Evolutionary conservation across 2,329 filamentous ascomycete species (phyloP), one percentile per base, ranked within the genome.

Genomic region (Pestalotiopsis sp.): DNA sequence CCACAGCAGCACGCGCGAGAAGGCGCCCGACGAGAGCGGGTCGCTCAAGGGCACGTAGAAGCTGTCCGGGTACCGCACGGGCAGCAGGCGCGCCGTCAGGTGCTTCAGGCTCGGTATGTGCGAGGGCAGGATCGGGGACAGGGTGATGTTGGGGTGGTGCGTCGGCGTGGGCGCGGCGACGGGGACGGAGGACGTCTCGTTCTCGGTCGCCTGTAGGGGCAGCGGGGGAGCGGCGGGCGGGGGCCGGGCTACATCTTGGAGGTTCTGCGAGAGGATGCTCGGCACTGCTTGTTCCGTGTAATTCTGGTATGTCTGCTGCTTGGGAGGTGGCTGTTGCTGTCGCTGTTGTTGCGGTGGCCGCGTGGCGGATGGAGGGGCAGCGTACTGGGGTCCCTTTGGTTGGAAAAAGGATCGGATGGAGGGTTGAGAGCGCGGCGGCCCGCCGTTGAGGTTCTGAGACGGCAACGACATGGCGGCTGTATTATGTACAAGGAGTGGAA

Each of bases 361-460:
- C 57, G 74, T 66, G 56, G 75, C 68, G 64, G 73, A 69, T 62
- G 74, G 69, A 64, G 70, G 73, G 67, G 71, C 68, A 45, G 68
- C 25, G 73, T 86, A 85, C 68, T 81, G 80, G 58, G 84, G 83
- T 61, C 81, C 75, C 72, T 80, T 80, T 62, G 85, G 83, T 70
- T 84, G 82, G 77, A 91, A 91, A 81, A 91, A 91, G 66, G 87
- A 90, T 66, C 85, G 86, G 73, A 91, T 91, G 60, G 88, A 90
- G 52, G 85, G 79, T 75, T 90, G 86, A 27, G 79, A 75, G 60
- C 77, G 78, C 38, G 41, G 27, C 56, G 52, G 64, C 25, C 64
- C 64, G 58, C 41, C 64, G 38, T 72, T 72, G 68, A 80, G 80
- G 69, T 77, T 75, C 63, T 75, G 74, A 12, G 82, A 79, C 56